A percentile compares a stretch with the other conserved stretches of the same genome.
Conservation (phyloP, 2,329 filamentous ascomycete genomes). For the Claviceps pazoutovae region DNA sequence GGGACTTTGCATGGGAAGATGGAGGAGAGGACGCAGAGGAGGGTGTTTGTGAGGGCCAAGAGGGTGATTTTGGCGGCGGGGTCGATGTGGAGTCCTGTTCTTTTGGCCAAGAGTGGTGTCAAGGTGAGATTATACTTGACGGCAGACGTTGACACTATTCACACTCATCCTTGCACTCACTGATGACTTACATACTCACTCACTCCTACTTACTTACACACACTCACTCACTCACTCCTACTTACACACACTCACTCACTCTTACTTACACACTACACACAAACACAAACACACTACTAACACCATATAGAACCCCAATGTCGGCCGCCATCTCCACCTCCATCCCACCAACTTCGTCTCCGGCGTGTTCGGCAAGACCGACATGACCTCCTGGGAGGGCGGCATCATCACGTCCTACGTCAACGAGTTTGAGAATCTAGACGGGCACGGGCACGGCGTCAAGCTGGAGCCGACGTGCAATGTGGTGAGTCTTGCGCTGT, state of each 20-base stretch:
- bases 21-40: conserved; percentile 36
- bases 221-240: too few species aligned
- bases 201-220: background rate
- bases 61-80: conserved; percentile 70
- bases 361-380: conserved; percentile 51
- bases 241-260: too few species aligned
- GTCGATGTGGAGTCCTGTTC: conserved; percentile 59
- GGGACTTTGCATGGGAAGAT: conserved; percentile 40
- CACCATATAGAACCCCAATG: conserved; percentile 51
- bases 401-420: conserved; percentile 69
- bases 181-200: too few species aligned
- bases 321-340: conserved; percentile 68
- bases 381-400: conserved; percentile 58
- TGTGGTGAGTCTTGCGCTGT: conserved; percentile 30
- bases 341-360: conserved; percentile 54
- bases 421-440: conserved; percentile 65
- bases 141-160: too few species aligned
- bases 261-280: background rate
- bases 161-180: too few species aligned
- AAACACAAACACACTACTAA: background rate
- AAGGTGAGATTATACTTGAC: conserved; percentile 27
- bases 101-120: conserved; percentile 66
- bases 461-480: conserved; percentile 70
- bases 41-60: conserved; percentile 62
- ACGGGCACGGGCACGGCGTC: conserved; percentile 64